phyloP scores from a whole-genome alignment of 495 filamentous ascomycete genomes.

The Tuber brumale region DNA sequence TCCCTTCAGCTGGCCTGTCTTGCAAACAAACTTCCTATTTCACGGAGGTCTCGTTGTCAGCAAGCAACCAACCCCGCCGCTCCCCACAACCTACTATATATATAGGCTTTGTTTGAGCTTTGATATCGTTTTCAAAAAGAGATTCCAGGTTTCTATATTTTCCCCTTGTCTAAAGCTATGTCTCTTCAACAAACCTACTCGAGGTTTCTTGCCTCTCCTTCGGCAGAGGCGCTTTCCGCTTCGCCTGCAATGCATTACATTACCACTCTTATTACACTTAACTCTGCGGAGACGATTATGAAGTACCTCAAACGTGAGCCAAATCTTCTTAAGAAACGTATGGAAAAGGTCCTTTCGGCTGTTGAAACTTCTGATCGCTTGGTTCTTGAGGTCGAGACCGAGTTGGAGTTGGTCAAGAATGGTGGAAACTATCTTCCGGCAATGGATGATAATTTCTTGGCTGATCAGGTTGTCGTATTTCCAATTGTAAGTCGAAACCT shows the following conservation, averaged over 20 bases:
- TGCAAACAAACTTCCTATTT: conserved; percentile 21
- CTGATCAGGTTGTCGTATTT: conserved; percentile 72
- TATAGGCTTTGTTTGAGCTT: neutral
- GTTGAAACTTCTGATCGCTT: conserved; percentile 65
- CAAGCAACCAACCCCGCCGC: conserved; percentile 13
- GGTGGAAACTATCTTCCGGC: conserved; percentile 84
- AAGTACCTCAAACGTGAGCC: conserved; percentile 65
- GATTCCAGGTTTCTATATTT: conserved; percentile 6
- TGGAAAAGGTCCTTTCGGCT: conserved; percentile 62
- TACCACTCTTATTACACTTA: conserved; percentile 71
- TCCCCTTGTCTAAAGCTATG: conserved; percentile 46
- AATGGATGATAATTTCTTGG: conserved; percentile 88
- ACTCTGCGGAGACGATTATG: conserved; percentile 62
- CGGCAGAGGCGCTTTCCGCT: conserved; percentile 56
- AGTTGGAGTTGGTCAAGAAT: conserved; percentile 68
- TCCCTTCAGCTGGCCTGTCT: conserved; percentile 35
- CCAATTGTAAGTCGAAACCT: conserved; percentile 60
- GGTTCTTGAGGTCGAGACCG: conserved; percentile 72
- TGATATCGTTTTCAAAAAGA: conserved; percentile 4
- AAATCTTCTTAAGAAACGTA: conserved; percentile 68
- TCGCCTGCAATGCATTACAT: conserved; percentile 84
- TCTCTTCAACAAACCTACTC: conserved; percentile 65
- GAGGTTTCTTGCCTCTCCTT: conserved; percentile 68
- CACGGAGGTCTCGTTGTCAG: conserved; percentile 8
- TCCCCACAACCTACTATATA: neutral